Evolutionary conservation across 345 rosid species (phyloP), one percentile per base, ranked within the genome.

Genomic region (Hirschfeldia incana): DNA sequence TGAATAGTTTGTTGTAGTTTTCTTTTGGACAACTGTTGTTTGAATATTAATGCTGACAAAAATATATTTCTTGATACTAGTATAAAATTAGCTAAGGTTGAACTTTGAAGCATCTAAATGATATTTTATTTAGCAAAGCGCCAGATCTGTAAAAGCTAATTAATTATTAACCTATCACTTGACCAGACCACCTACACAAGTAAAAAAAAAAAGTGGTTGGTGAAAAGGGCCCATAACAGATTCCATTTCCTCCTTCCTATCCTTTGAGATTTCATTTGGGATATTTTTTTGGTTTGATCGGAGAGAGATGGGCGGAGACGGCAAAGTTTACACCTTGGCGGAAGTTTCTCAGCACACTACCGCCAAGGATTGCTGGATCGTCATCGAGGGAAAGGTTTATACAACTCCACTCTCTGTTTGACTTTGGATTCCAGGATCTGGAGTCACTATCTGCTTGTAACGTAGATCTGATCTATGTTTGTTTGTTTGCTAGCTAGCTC

Each of bases 301-400:
- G 58, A 83, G 74, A 92, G 7, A 5, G 3, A 39, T 88, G 97
- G 92, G 89, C 21, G 85, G 84, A 32, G 87, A 67, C 21, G 78
- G 85, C 49, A 91, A 92, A 84, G 78, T 87, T 28, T 91, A 63
- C 78, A 84, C 91, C 82, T 83, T 94, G 84, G 77, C 90, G 2
- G 88, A 94, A 80, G 97, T 92, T 49, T 86, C 97, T 46, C 75
- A 87, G 69, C 94, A 94, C 89, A 90, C 85, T 82, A 69, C 17
- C 80, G 42, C 73, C 62, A 75, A 91, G 71, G 97, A 92, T 65
- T 94, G 97, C 61, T 94, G 97, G 98, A 94, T 94, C 73, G 84
- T 92, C 81, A 90, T 94, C 74, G 85, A 90, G 6, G 97, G 94
- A 81, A 92, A 91, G 98, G 97, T 94, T 58, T 6, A 11, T 2